Percentiles rank a stretch among this genome's conserved stretches.
Evolutionary conservation across 2,329 filamentous ascomycete genomes (phyloP).

Genomic region (Zasmidium angulare): DNA sequence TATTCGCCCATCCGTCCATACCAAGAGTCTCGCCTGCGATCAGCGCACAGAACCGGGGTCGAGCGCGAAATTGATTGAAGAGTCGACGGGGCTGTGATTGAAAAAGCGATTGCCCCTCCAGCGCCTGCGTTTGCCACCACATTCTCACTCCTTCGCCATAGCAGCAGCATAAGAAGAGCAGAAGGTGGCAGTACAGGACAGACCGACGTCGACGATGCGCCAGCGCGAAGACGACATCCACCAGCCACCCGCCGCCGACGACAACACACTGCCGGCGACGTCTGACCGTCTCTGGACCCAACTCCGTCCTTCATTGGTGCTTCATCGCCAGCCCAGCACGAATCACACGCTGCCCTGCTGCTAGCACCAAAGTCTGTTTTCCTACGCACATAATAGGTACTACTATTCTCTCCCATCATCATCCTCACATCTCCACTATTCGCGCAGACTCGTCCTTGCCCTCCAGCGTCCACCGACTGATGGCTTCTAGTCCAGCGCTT

Average conservation of each 20-base stretch:
- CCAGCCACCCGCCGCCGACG: conserved; percentile 4
- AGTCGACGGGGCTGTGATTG: neutral
- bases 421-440: neutral
- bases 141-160: neutral
- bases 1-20: neutral
- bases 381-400: conserved; percentile 21
- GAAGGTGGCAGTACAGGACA: neutral
- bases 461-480: conserved; percentile 14
- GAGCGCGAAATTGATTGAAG: conserved; percentile 7
- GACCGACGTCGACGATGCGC: conserved; percentile 4
- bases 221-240: neutral
- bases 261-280: conserved; percentile 2
- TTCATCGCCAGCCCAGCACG: conserved; percentile 9
- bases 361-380: conserved; percentile 19
- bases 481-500: conserved; percentile 19
- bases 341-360: conserved; percentile 21
- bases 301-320: conserved; percentile 20
- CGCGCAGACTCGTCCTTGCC: neutral
- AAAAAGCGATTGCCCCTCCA: neutral
- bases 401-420: conserved; percentile 7
- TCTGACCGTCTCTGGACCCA: neutral
- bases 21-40: neutral
- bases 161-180: conserved; percentile 1
- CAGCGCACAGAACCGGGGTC: conserved; percentile 10
- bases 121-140: conserved; percentile 1